Conservation (phyloP, 306 rosid genomes). For the Rosa rugosa region DNA sequence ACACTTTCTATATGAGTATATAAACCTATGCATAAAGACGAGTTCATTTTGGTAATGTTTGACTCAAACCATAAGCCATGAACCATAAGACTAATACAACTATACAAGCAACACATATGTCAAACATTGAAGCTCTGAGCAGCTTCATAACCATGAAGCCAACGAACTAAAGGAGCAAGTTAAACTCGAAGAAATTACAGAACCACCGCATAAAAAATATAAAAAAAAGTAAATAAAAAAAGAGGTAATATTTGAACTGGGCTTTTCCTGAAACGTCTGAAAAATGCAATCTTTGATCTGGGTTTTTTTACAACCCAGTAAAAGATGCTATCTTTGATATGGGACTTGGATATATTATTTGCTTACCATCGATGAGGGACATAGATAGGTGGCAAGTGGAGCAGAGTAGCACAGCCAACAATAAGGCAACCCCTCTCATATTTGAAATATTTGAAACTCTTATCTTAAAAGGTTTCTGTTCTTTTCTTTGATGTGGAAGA, state of each 20-base stretch:
- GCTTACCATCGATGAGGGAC: conserved; percentile 67
- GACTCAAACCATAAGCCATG: neutral
- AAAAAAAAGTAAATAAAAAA: no score
- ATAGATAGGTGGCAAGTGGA: conserved; percentile 55
- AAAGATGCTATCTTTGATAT: neutral
- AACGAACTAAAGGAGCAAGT: neutral
- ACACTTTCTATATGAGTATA: neutral
- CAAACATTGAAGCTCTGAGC: neutral
- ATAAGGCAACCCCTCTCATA: conserved; percentile 34
- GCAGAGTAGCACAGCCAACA: conserved; percentile 48
- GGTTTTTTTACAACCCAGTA: neutral
- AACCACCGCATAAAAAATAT: neutral
- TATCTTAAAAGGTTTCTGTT: neutral
- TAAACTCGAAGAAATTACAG: neutral
- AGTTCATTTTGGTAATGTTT: neutral
- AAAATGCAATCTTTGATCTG: neutral
- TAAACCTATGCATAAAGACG: neutral
- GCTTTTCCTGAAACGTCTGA: neutral
- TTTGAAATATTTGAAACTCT: neutral
- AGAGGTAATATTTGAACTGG: neutral
- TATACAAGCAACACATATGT: neutral
- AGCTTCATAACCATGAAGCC: neutral
- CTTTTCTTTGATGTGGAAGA: neutral
- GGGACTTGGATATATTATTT: neutral
- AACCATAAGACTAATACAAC: neutral